A percentile compares a stretch with the other conserved stretches of the same genome.
Evolutionary conservation across 352 stramenopile genomes (phyloP).

Genomic region (Globisporangium sylvaticum): DNA sequence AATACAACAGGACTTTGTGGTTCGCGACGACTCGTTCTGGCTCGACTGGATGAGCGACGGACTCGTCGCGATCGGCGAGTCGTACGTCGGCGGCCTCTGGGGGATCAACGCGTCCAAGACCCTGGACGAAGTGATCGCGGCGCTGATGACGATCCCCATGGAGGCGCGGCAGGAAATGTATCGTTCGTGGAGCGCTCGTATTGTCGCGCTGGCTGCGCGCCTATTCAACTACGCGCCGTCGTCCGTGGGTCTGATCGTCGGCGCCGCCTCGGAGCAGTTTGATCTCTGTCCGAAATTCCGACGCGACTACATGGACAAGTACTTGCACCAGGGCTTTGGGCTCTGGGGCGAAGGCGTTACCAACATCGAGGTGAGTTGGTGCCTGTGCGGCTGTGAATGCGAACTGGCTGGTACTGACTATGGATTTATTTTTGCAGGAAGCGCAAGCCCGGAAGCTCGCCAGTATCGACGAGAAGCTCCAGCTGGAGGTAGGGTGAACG

Average conservation of each 20-base stretch:
- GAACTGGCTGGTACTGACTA: background rate
- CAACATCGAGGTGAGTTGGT: slow-evolving; percentile 31
- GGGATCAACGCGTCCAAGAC: slow-evolving; percentile 42
- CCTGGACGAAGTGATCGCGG: slow-evolving; percentile 69
- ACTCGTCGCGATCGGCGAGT: slow-evolving; percentile 78
- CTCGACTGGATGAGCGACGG: slow-evolving; percentile 86
- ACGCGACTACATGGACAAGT: slow-evolving; percentile 68
- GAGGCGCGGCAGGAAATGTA: slow-evolving; percentile 83
- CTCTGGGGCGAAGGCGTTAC: slow-evolving; percentile 52
- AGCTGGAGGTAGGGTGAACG: slow-evolving; percentile 36
- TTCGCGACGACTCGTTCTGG: slow-evolving; percentile 78
- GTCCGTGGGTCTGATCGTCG: slow-evolving; percentile 63
- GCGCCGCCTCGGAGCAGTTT: slow-evolving; percentile 67
- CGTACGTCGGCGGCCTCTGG: slow-evolving; percentile 78
- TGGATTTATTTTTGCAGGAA: slow-evolving; percentile 17
- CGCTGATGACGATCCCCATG: slow-evolving; percentile 78
- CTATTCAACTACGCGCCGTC: slow-evolving; percentile 78
- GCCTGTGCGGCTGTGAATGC: background rate
- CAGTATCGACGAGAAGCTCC: slow-evolving; percentile 53
- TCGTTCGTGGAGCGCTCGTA: slow-evolving; percentile 74
- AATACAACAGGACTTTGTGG: slow-evolving; percentile 60
- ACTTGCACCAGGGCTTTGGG: slow-evolving; percentile 74
- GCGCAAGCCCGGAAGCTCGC: slow-evolving; percentile 71
- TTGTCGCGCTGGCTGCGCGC: slow-evolving; percentile 65
- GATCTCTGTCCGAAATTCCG: slow-evolving; percentile 70